phyloP scores from a whole-genome alignment of 495 filamentous ascomycete genomes.

The Cercophora newfieldiana region DNA sequence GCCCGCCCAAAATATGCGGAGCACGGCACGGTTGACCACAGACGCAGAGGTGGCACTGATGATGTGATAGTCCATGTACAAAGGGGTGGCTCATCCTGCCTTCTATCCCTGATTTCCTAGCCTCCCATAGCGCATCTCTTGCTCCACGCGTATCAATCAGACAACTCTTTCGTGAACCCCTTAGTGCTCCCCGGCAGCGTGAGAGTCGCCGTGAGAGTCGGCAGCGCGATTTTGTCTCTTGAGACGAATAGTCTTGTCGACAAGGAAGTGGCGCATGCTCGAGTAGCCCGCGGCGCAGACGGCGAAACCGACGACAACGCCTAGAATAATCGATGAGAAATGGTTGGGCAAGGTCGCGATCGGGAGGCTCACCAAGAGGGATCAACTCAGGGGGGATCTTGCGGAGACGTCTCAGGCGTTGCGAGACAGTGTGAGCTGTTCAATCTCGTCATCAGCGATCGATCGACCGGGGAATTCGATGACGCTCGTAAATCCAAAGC shows the following conservation, averaged over 20 bases:
- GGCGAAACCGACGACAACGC: constrained; percentile 74
- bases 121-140: constrained; percentile 3
- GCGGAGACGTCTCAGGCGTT: constrained; percentile 84
- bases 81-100: background rate
- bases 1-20: background rate
- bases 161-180: background rate
- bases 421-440: constrained; percentile 93
- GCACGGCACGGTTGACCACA: constrained; percentile 4
- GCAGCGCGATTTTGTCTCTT: constrained; percentile 53
- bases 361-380: constrained; percentile 76
- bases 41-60: constrained; percentile 17
- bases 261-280: constrained; percentile 71
- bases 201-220: constrained; percentile 26
- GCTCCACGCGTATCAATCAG: constrained; percentile 12
- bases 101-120: constrained; percentile 10
- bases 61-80: constrained; percentile 28
- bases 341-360: constrained; percentile 11
- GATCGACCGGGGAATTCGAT: background rate
- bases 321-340: constrained; percentile 43
- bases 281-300: constrained; percentile 75
- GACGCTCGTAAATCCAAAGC: background rate
- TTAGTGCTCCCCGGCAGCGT: constrained; percentile 35
- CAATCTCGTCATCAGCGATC: constrained; percentile 27
- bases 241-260: constrained; percentile 91
- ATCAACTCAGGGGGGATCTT: constrained; percentile 91